Conservation (phyloP, 306 rosid species). For the Citrullus colocynthis region DNA sequence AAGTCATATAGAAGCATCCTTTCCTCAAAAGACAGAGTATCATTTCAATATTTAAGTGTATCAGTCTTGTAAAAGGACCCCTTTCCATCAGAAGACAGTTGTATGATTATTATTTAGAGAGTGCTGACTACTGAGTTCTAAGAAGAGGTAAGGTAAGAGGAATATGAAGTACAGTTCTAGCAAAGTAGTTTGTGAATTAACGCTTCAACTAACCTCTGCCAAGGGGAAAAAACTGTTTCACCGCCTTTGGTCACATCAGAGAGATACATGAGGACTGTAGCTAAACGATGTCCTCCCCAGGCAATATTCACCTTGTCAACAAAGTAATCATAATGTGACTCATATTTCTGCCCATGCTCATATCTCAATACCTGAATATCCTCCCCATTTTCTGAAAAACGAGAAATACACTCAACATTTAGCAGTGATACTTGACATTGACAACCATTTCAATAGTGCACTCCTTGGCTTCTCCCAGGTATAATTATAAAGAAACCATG, state of each 20-base stretch:
- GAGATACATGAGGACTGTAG: conserved; percentile 93
- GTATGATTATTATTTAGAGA: neutral
- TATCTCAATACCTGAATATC: conserved; percentile 89
- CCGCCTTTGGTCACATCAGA: conserved; percentile 76
- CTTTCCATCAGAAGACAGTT: neutral
- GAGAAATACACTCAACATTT: neutral
- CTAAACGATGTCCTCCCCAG: conserved; percentile 83
- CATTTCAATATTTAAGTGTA: too few species aligned
- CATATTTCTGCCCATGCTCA: conserved; percentile 94
- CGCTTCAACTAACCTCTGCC: conserved; percentile 83
- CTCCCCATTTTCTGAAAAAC: conserved; percentile 83
- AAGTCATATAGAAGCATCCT: neutral
- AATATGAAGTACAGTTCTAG: neutral
- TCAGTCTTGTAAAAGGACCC: neutral
- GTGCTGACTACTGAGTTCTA: neutral
- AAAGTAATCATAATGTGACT: conserved; percentile 86
- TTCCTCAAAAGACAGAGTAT: neutral
- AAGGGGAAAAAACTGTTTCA: conserved; percentile 90
- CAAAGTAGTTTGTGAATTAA: neutral
- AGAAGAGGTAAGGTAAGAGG: neutral
- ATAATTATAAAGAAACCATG: neutral
- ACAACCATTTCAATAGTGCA: neutral
- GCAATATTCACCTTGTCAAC: conserved; percentile 75
- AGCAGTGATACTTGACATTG: neutral
- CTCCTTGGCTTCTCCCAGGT: neutral